These are phyloP conservation scores for Coffea eugenioides DNA, from an alignment of 257 asterid species.

Conservation along the genomic window DNA sequence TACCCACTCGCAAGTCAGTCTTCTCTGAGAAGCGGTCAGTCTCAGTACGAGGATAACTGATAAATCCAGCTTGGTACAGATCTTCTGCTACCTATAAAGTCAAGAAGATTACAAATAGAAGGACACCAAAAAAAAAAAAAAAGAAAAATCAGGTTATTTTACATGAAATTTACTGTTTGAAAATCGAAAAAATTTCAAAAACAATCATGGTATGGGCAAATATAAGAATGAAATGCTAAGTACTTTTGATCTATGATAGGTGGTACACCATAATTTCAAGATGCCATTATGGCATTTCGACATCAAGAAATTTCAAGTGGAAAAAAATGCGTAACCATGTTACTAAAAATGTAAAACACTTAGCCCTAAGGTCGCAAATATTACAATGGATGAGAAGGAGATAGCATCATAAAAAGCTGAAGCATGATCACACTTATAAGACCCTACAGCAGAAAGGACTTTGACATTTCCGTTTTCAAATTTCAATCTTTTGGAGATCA, in stretches of 20 bases:
- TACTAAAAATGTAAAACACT: not conserved
- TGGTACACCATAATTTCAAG: not conserved
- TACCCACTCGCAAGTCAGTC: constrained; percentile 71
- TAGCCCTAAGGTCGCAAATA: not conserved
- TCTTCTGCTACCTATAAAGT: constrained; percentile 89
- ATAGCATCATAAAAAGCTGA: too few relatives aligned
- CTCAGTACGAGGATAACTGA: constrained; percentile 99
- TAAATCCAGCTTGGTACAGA: constrained; percentile 92
- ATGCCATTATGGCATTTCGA: not conserved
- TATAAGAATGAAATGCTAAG: not conserved
- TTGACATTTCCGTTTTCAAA: not conserved
- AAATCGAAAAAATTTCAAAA: not conserved
- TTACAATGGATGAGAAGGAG: too few relatives aligned
- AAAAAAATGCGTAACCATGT: not conserved
- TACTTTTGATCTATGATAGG: not conserved
- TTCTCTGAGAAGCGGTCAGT: constrained; percentile 78
- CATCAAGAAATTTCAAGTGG: not conserved
- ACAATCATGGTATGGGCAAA: not conserved
- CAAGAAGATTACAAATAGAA: constrained; percentile 10
- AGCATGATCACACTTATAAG: not conserved
- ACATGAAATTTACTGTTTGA: not conserved
- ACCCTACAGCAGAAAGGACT: not conserved
- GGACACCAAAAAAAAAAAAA: not conserved
- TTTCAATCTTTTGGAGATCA: not conserved
- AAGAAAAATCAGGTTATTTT: not conserved